Percentiles rank a stretch among this genome's conserved stretches.
phyloP scores from a whole-genome alignment of 495 filamentous ascomycete species.

The Lophiostoma macrostomum region DNA sequence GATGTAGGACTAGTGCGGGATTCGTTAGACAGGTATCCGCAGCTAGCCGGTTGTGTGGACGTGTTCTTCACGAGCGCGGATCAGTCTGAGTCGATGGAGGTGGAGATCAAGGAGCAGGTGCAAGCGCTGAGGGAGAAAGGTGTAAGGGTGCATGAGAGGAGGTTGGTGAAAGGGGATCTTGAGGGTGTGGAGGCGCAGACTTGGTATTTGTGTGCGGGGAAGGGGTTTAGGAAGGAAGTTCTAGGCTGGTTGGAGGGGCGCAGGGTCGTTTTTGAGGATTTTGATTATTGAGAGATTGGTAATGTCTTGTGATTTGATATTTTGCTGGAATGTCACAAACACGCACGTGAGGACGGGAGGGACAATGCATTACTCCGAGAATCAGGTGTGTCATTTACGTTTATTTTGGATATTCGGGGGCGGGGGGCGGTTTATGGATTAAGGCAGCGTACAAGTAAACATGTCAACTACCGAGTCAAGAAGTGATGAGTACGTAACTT shows the following conservation, averaged over 20 bases:
- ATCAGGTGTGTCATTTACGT: no score
- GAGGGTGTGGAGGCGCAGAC: constrained; percentile 39
- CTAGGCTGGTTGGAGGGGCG: constrained; percentile 63
- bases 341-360: no score
- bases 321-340: no score
- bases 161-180: constrained; percentile 57
- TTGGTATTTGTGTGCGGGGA: constrained; percentile 68
- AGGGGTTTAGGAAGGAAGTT: constrained; percentile 53
- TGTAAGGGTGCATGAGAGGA: constrained; percentile 47
- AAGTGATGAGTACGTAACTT: no score
- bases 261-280: constrained; percentile 65
- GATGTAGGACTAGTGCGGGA: constrained; percentile 65
- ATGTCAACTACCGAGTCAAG: no score
- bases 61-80: constrained; percentile 60
- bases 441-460: no score
- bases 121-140: constrained; percentile 40
- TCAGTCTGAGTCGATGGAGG: no score
- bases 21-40: constrained; percentile 51
- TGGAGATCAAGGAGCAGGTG: constrained; percentile 34
- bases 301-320: no score
- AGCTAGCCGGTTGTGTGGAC: constrained; percentile 50
- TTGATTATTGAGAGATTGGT: constrained; percentile 54
- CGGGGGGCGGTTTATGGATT: no score
- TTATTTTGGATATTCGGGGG: no score
- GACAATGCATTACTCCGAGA: no score